Evolutionary conservation across 2,329 filamentous ascomycete genomes (phyloP), one percentile per base, ranked within the genome.

Genomic region (Didymella arachidicola): DNA sequence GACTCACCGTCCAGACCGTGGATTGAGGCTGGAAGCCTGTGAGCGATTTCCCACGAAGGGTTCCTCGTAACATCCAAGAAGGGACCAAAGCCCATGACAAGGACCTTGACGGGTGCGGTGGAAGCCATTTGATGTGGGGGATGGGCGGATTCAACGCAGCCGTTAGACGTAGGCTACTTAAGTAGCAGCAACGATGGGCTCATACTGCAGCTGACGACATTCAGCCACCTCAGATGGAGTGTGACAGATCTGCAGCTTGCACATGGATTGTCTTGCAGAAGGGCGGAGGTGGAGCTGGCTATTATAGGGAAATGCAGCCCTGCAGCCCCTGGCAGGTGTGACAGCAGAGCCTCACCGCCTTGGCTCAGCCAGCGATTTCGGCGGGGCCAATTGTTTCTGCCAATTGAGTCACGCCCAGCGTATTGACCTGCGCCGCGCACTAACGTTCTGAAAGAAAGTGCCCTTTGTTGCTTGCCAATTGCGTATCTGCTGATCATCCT

Each of bases 31-130:
- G 66, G 61, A 88, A 96, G 85, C 19, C 80, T 81, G 26, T 81
- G 83, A 47, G 89, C 87, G 71, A 96, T 93, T 72, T 93, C 85
- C 84, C 87, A 93, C 3, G 92, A 92, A 8, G 92, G 91, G 72
- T 96, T 96, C 59, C 88, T 79, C 27, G 87, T 86, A 71, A 72
- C 88, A 43, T 88, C 82, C 67, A 89, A 87, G 77, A 96, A 96
- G 1, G 92, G 78, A 45, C 78, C 79, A 65, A 81, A 81, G 18
- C 79, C 79, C 8, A 79, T 82, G n/a, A 83, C 75, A 19, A 82
- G 68, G 34, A 82, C 78, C 52, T 77, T 81, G 53, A 79, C 19
- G 39, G 48, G 25, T 26, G 29, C 19, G 4, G 52, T 26, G 30
- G 45, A 30, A 10, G 46, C 25, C 46, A 46, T 46, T 26, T 11